Evolutionary conservation across 345 rosid species (phyloP), one percentile per base, ranked within the genome.

Genomic region (Raphanus raphanistrum): DNA sequence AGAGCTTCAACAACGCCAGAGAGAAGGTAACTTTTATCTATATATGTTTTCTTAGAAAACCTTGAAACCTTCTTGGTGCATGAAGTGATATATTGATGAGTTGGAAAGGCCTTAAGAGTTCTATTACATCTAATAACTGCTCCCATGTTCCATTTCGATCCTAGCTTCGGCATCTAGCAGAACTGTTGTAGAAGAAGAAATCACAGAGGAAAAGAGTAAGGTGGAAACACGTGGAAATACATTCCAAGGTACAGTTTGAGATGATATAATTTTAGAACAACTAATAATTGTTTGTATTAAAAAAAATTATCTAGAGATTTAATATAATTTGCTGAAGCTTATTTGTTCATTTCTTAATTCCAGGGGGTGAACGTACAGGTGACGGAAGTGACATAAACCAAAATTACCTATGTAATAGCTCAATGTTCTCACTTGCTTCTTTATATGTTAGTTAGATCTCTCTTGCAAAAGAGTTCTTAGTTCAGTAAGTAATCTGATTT

Each of bases 151-250:
- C 64, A 63, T 3, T 72, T 61, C 21, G 36, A 71, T 71, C 33
- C 45, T 62, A 45, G 68, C 33, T 31, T 36, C 62, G 48, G 31
- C 76, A 16, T 50, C 76, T 61, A 17, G 63, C 59, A 16, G 15
- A 45, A 43, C 63, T 27, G 7, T 29, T n/a, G 76, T 29, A 45
- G 54, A 11, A 58, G 66, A 58, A 58, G 9, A 41, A 15, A 9
- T 12, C 33, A 29, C 48, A 48, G 31, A 31, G 32, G 33, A 4
- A 62, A 45, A 10, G 21, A 45, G 13, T 72, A 29, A 6, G 21
- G 1, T 43, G 43, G 59, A 62, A 16, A 73, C 76, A 48, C 31
- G 4, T 6, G 59, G 45, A 25, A 12, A 0, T n/a, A 21, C n/a
- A 31, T 48, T 33, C n/a, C 61, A 45, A 73, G 62, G 76, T 71